Percentiles rank a stretch among this genome's conserved stretches.
Evolutionary conservation across 2,329 filamentous ascomycete species (phyloP).

Genomic region (Thelonectria discophora): DNA sequence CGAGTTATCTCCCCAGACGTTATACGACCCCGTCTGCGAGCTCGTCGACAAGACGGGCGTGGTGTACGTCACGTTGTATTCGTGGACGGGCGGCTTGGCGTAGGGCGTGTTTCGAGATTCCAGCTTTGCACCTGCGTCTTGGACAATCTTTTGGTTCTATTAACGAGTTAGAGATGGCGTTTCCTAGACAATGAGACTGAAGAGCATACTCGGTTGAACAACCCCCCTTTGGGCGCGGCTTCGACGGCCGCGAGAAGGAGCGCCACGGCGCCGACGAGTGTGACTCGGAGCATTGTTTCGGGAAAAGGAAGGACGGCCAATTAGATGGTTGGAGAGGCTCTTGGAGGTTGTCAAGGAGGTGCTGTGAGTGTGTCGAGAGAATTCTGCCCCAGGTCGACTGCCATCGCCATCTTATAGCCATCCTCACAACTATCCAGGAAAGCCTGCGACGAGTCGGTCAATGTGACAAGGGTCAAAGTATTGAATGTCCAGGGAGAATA

Average conservation of each 20-base stretch:
- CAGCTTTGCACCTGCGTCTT: background rate
- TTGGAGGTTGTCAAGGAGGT: conserved; percentile 19
- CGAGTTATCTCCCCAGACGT: conserved; percentile 11
- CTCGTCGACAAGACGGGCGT: background rate
- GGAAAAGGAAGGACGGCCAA: conserved; percentile 9
- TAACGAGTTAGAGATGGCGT: no score
- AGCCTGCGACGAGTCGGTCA: conserved; percentile 16
- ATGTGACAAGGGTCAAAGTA: conserved; percentile 33
- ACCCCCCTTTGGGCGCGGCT: conserved; percentile 36
- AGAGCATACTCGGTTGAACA: conserved; percentile 6
- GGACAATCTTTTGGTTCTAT: no score
- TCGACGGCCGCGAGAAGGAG: conserved; percentile 40
- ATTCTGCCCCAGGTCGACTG: conserved; percentile 19
- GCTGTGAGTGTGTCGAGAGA: conserved; percentile 35
- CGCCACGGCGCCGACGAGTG: conserved; percentile 39
- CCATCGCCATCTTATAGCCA: conserved; percentile 32
- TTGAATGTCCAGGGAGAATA: conserved; percentile 30
- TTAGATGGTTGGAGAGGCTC: conserved; percentile 27
- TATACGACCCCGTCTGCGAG: background rate
- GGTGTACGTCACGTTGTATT: background rate
- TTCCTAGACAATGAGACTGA: no score
- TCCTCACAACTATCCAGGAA: conserved; percentile 34
- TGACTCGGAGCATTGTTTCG: conserved; percentile 38
- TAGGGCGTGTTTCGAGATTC: background rate
- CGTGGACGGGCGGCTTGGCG: background rate